Evolutionary conservation across 1,284 basidiomycete genomes (phyloP).

Genomic region (Phenoliferia sp.): DNA sequence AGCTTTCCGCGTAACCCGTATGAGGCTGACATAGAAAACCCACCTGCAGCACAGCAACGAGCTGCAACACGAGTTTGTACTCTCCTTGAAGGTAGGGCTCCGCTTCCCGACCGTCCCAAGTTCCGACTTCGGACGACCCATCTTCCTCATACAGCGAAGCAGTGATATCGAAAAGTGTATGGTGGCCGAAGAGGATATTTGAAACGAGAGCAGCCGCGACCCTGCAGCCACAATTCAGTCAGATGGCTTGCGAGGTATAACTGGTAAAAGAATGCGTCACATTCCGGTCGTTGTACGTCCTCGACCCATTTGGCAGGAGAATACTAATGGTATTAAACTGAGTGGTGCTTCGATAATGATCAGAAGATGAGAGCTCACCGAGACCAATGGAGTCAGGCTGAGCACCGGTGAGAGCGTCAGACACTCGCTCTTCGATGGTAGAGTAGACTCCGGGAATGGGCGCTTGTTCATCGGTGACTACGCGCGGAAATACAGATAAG

Average conservation of each 20-base stretch:
- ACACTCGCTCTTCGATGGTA: slow-evolving; percentile 69
- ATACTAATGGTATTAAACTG: slow-evolving; percentile 53
- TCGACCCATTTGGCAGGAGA: slow-evolving; percentile 81
- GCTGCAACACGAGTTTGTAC: slow-evolving; percentile 92
- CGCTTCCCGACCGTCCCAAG: slow-evolving; percentile 40
- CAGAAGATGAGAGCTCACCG: neutral
- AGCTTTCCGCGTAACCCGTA: neutral
- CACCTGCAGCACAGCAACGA: slow-evolving; percentile 74
- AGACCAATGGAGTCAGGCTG: slow-evolving; percentile 50
- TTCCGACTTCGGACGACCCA: slow-evolving; percentile 21
- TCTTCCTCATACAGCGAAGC: slow-evolving; percentile 12
- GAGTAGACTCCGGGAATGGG: slow-evolving; percentile 79
- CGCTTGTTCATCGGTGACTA: slow-evolving; percentile 92
- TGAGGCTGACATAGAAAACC: neutral
- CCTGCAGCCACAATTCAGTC: slow-evolving; percentile 38
- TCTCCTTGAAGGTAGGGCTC: slow-evolving; percentile 60
- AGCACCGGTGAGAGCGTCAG: slow-evolving; percentile 56
- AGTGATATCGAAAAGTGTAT: slow-evolving; percentile 10
- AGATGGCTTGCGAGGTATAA: neutral
- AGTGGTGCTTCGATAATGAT: slow-evolving; percentile 13
- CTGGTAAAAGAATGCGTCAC: slow-evolving; percentile 1
- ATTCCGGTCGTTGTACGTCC: slow-evolving; percentile 81
- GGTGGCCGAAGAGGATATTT: slow-evolving; percentile 52
- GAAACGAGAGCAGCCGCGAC: slow-evolving; percentile 81
- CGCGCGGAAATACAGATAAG: slow-evolving; percentile 12